Evolutionary conservation across 1,139 yeast genomes (phyloP).

Genomic region (Hyphopichia fennica): DNA sequence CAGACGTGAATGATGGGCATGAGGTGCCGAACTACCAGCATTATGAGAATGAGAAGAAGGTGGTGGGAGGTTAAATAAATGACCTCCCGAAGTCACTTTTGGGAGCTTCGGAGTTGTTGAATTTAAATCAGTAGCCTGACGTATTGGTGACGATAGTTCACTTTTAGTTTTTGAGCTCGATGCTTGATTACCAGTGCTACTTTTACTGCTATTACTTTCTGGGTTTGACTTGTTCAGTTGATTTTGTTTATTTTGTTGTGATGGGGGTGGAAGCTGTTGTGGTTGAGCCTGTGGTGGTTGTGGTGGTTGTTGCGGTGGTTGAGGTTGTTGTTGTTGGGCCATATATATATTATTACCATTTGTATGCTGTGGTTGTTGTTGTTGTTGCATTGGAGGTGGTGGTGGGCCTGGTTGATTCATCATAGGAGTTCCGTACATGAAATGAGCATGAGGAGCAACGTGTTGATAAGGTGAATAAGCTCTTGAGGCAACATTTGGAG

Average conservation of each 20-base stretch:
- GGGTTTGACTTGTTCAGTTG: slow-evolving; percentile 1
- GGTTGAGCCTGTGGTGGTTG: background rate
- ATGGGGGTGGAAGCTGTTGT: background rate
- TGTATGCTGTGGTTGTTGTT: slow-evolving; percentile 5
- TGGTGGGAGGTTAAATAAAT: slow-evolving; percentile 36
- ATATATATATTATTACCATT: slow-evolving; percentile 12
- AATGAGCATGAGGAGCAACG: slow-evolving; percentile 9
- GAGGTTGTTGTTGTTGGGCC: background rate
- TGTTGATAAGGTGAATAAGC: slow-evolving; percentile 8
- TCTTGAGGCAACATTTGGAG: slow-evolving; percentile 13
- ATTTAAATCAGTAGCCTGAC: slow-evolving; percentile 24
- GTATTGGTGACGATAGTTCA: slow-evolving; percentile 37
- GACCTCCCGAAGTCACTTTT: slow-evolving; percentile 26
- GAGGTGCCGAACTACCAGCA: slow-evolving; percentile 15
- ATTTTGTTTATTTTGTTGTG: slow-evolving; percentile 5
- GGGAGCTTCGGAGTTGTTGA: slow-evolving; percentile 37
- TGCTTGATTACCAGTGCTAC: slow-evolving; percentile 7
- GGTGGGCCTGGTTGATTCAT: slow-evolving; percentile 13
- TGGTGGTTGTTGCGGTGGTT: background rate
- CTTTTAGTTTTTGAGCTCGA: slow-evolving; percentile 8
- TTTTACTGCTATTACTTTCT: background rate
- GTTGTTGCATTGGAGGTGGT: slow-evolving; percentile 12
- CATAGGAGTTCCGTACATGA: slow-evolving; percentile 13
- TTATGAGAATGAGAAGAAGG: slow-evolving; percentile 20
- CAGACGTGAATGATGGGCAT: slow-evolving; percentile 27